Percentiles rank a stretch among this genome's conserved stretches.
phyloP scores from a whole-genome alignment of 2,329 filamentous ascomycete genomes.

The Fusarium albosuccineum region DNA sequence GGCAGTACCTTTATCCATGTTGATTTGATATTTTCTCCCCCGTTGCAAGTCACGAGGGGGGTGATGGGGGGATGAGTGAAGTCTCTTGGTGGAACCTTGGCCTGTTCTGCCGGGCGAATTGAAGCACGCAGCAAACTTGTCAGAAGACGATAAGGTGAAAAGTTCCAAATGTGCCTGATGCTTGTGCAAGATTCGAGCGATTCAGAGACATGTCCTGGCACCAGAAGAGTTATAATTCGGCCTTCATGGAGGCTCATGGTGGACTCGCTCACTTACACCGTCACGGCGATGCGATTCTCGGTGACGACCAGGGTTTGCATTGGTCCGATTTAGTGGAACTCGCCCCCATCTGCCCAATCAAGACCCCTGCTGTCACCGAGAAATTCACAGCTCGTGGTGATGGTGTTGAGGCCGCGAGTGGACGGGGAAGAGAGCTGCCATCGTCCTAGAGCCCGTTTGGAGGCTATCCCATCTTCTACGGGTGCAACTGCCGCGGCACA shows the following conservation, averaged over 20 bases:
- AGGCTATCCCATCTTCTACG: too few relatives aligned
- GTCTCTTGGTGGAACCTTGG: constrained; percentile 57
- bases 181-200: constrained; percentile 57
- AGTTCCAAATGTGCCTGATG: constrained; percentile 55
- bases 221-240: constrained; percentile 56
- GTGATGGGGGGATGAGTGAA: constrained; percentile 18
- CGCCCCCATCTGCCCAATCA: constrained; percentile 47
- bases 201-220: constrained; percentile 55
- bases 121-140: constrained; percentile 53
- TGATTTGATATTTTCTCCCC: constrained; percentile 49
- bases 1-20: constrained; percentile 52
- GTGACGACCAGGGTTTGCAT: constrained; percentile 36
- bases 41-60: constrained; percentile 56
- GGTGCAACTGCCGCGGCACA: too few relatives aligned
- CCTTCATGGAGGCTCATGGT: constrained; percentile 52
- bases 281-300: constrained; percentile 29
- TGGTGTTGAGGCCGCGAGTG: too few relatives aligned
- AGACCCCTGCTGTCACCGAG: constrained; percentile 46
- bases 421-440: too few relatives aligned
- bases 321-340: constrained; percentile 39
- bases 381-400: constrained; percentile 4
- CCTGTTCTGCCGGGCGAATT: constrained; percentile 52
- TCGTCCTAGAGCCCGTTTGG: too few relatives aligned
- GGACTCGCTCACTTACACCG: constrained; percentile 56
- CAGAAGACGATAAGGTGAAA: constrained; percentile 56